Conservation (phyloP, 345 rosid species). For the Heritiera fomes region DNA sequence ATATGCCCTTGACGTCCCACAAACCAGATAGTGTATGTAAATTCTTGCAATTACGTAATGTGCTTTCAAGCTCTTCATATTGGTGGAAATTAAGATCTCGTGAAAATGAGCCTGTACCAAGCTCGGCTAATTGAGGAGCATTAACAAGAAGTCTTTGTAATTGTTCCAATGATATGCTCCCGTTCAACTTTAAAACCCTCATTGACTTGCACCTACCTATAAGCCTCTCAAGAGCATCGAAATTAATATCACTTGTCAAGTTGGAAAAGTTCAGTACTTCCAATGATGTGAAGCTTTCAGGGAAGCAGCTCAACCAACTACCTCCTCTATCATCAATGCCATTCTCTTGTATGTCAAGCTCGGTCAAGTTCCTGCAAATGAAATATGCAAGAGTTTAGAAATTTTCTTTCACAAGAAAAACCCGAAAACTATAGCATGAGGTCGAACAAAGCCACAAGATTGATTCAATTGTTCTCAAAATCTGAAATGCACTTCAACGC, state of each 20-base stretch:
- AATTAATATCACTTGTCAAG: constrained; percentile 47
- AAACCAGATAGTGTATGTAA: constrained; percentile 58
- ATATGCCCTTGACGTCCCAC: constrained; percentile 45
- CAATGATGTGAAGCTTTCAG: constrained; percentile 54
- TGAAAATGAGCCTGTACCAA: constrained; percentile 63
- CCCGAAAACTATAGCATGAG: not conserved
- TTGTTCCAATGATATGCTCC: constrained; percentile 46
- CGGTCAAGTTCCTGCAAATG: constrained; percentile 56
- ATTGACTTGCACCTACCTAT: constrained; percentile 56
- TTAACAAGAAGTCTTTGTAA: constrained; percentile 50
- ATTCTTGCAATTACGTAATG: constrained; percentile 51
- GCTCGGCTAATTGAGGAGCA: constrained; percentile 54
- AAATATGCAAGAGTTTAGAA: constrained; percentile 18
- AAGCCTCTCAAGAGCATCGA: constrained; percentile 62
- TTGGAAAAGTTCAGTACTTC: constrained; percentile 62
- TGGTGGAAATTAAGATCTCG: constrained; percentile 43
- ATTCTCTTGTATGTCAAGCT: constrained; percentile 69
- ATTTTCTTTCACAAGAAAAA: not conserved
- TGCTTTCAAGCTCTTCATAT: constrained; percentile 38
- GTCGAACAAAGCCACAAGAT: not conserved
- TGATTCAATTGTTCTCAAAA: not conserved
- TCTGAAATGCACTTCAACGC: not conserved
- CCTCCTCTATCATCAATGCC: constrained; percentile 60
- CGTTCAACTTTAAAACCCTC: constrained; percentile 58
- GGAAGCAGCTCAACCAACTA: constrained; percentile 65